Evolutionary conservation across 352 stramenopile species (phyloP), one percentile per base, ranked within the genome.

Genomic region (Phytophthora quininea): DNA sequence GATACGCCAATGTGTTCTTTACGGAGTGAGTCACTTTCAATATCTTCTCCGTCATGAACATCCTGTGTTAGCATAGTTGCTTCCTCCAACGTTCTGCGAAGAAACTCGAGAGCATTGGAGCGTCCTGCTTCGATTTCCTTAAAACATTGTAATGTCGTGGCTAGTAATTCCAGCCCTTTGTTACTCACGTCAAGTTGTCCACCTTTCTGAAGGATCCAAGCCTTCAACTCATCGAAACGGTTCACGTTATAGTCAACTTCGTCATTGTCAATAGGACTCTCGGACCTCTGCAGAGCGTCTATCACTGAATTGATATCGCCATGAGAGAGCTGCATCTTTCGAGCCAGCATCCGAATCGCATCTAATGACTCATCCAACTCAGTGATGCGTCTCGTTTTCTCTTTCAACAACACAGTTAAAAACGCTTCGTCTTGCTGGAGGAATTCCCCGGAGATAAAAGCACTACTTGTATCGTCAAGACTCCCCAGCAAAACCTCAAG

Each of bases 321-420:
- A 29, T 73, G 47, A 27, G 62, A 76, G 42, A 93, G 62, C 30
- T 82, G 71, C 59, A 88, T 64, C 43, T 80, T 71, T 24, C 64
- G 60, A 0, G 86, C 62, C 5, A 89, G 30, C 0, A 70, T 64
- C 3, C 86, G 80, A 32, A 92, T 81, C 32, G 74, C 61, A n/a
- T 62, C 56, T 7, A 85, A 58, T 1, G 67, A 53, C 15, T 85
- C 66, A 49, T 94, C 80, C 33, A 85, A 58, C 51, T 93, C 80
- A 3, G 62, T 61, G 29, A 89, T 61, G 11, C 86, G 80, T 42
- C 79, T 85, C 4, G 74, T 65, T 53, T 93, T 92, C 46, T 94
- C 86, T 42, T 81, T 79, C 24, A 85, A 57, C 38, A 96, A 68
- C 2, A 60, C 61, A 19, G 73, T 80, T 24, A 91, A 40, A 35